These are phyloP conservation scores for Ascocoryne sarcoides DNA, from an alignment of 2,329 filamentous ascomycete genomes.

Conservation along the genomic window DNA sequence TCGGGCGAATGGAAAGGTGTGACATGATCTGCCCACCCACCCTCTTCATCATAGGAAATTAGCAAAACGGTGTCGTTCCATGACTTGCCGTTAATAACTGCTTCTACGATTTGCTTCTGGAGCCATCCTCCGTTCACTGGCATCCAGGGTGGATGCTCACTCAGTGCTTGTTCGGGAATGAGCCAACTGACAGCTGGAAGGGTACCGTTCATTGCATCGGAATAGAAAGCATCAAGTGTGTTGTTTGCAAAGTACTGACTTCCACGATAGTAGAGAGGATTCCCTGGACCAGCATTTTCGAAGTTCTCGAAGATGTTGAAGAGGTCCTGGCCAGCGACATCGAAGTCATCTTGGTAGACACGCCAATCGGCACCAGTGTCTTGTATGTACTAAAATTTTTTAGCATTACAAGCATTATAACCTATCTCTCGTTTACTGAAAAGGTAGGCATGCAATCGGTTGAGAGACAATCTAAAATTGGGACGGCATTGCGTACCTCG, in stretches of 20 bases:
- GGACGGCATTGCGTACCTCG: constrained; percentile 33
- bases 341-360: background rate
- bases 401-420: background rate
- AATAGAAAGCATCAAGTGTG: constrained; percentile 39
- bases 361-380: background rate
- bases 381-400: background rate
- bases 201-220: constrained; percentile 39
- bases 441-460: background rate
- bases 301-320: background rate
- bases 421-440: background rate
- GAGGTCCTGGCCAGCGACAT: background rate
- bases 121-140: constrained; percentile 47
- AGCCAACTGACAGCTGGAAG: constrained; percentile 44
- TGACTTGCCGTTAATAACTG: constrained; percentile 39
- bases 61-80: constrained; percentile 29
- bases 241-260: background rate
- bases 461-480: too few relatives aligned
- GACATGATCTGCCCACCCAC: constrained; percentile 48
- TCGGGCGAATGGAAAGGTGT: constrained; percentile 41
- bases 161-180: constrained; percentile 40
- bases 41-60: constrained; percentile 32
- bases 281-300: background rate
- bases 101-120: constrained; percentile 42
- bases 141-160: constrained; percentile 44
- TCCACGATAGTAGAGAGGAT: too few relatives aligned